Evolutionary conservation across 2,329 filamentous ascomycete genomes (phyloP).

Genomic region (Hypocreales sp.): DNA sequence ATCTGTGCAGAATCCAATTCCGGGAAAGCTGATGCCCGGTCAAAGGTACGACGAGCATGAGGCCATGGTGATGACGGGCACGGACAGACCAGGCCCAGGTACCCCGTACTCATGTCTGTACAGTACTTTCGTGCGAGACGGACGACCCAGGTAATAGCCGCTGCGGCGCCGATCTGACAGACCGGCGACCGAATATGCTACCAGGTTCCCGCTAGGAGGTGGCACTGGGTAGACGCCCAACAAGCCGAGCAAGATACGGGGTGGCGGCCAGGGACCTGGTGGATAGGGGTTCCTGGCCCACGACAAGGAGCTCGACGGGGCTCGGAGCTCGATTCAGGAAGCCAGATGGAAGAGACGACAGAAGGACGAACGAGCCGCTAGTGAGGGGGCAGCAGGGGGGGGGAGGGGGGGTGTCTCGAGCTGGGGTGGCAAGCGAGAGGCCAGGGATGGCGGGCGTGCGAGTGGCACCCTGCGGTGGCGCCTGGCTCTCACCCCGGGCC

Average conservation of each 20-base stretch:
- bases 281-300: constrained; percentile 1
- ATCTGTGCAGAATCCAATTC: too few relatives aligned
- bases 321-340: constrained; percentile 10
- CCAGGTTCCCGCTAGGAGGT: background rate
- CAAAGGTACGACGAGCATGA: too few relatives aligned
- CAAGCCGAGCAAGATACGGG: too few relatives aligned
- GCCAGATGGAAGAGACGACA: constrained; percentile 14
- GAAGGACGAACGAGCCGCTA: constrained; percentile 11
- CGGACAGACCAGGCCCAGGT: background rate
- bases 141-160: constrained; percentile 1
- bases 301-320: constrained; percentile 1
- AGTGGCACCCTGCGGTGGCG: constrained; percentile 1
- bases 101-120: too few relatives aligned
- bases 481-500: constrained; percentile 2
- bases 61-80: background rate
- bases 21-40: too few relatives aligned
- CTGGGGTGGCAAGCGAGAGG: constrained; percentile 1
- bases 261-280: background rate
- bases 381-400: background rate
- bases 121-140: too few relatives aligned
- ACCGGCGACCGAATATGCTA: constrained; percentile 1
- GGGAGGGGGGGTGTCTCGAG: constrained; percentile 1
- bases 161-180: constrained; percentile 6
- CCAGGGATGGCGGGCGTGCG: background rate
- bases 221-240: background rate